Evolutionary conservation across 78 protist genomes (phyloP).

Genomic region (Dictyostelium capitatum): DNA sequence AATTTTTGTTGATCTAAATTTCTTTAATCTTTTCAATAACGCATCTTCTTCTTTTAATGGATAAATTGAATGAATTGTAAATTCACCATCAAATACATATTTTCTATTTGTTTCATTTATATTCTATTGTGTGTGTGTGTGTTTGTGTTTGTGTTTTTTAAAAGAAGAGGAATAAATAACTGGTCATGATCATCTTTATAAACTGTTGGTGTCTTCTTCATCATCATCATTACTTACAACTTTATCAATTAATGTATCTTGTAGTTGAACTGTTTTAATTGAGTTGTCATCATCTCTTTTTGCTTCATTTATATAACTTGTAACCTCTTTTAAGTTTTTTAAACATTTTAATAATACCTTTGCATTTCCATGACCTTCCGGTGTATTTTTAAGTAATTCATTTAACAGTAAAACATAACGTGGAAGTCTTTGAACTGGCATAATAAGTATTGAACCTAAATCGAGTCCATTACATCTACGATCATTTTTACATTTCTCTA

Average conservation of each 20-base stretch:
- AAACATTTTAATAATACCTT: conserved; percentile 41
- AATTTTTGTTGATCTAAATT: neutral
- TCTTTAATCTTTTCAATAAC: conserved; percentile 42
- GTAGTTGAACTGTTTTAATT: conserved; percentile 1
- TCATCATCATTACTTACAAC: conserved; percentile 36
- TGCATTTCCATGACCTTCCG: neutral
- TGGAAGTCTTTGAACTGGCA: conserved; percentile 82
- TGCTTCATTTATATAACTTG: conserved; percentile 64
- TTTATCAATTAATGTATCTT: conserved; percentile 64
- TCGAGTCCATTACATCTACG: conserved; percentile 50
- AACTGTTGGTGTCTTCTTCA: neutral
- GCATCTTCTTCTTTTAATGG: conserved; percentile 55
- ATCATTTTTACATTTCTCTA: conserved; percentile 32
- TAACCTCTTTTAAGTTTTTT: conserved; percentile 21
- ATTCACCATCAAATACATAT: conserved; percentile 30
- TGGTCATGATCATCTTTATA: neutral
- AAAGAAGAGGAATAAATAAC: neutral
- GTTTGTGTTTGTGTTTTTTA: too few species aligned
- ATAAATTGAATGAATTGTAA: conserved; percentile 22
- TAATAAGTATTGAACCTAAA: conserved; percentile 30
- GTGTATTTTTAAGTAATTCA: conserved; percentile 56
- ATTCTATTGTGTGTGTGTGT: neutral
- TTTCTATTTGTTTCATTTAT: conserved; percentile 31
- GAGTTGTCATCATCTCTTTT: conserved; percentile 73
- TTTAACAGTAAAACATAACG: conserved; percentile 13